Base-by-base conservation (phyloP, 2,329 filamentous ascomycete genomes). In the Aureobasidium melanogenum region DNA sequence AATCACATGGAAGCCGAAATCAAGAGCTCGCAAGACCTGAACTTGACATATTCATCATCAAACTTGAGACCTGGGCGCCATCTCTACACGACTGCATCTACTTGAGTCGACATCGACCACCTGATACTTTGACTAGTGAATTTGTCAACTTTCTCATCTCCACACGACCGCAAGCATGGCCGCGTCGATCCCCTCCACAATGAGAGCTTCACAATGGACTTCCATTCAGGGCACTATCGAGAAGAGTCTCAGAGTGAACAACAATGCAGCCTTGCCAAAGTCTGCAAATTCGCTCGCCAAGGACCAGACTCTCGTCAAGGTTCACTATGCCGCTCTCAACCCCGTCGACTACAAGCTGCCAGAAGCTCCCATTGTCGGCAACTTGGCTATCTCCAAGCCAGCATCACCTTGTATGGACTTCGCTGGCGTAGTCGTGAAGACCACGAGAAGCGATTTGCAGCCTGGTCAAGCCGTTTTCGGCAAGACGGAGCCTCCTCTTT, bases 341-440 rank as follows among this genome's bases (percentile, higher is more conserved):
- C 80, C 79, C 0, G 75, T 76, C 61, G 80, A 82, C 69, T 76
- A 77, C 75, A 82, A 82, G 63, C 50, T 80, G 5, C 67, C 72
- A n/a, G 76, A 78, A 54, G 60, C 77, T 4, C 74, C 74, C 10
- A 2, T 79, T 43, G 64, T 75, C 36, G 70, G 76, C 5, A 72
- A 73, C 24, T 61, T 73, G 43, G 63, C 73, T 7, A 52, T 74
- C n/a, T 52, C 67, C 38, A 67, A 63, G 19, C 80, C 81, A 24
- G 75, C 75, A 19, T 77, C 73, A 1, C 77, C 77, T 0, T 77
- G 77, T 19, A 74, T 78, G 66, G 83, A 85, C 66, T 80, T 81
- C 64, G 74, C 75, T 64, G 83, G 83, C 26, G 73, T 68, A 19
- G 77, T 84, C 3, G 74, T 77, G 30, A 68, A 67, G n/a, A 69